phyloP scores from a whole-genome alignment of 257 asterid species.

The Dorcoceras hygrometricum region DNA sequence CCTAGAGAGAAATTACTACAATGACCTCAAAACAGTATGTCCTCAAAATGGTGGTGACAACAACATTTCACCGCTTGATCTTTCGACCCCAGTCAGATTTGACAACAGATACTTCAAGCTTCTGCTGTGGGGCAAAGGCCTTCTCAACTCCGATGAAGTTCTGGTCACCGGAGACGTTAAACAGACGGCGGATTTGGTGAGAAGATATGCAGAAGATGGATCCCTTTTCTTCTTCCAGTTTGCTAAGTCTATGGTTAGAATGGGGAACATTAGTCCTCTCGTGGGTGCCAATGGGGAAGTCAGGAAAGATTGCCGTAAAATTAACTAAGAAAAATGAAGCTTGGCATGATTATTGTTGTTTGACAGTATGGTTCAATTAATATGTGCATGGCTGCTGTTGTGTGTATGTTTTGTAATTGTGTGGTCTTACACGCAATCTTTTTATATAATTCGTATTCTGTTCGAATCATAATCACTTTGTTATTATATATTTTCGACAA shows the following conservation, averaged over 20 bases:
- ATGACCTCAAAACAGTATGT: constrained; percentile 45
- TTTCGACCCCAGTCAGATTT: constrained; percentile 61
- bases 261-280: constrained; percentile 65
- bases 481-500: too few relatives aligned
- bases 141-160: constrained; percentile 65
- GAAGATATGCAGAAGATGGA: constrained; percentile 53
- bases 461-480: neutral
- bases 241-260: constrained; percentile 65
- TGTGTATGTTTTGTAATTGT: neutral
- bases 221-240: constrained; percentile 57
- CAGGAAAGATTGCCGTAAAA: constrained; percentile 56
- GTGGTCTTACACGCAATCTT: neutral
- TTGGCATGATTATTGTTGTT: neutral
- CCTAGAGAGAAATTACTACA: constrained; percentile 50
- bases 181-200: constrained; percentile 45
- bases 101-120: constrained; percentile 75
- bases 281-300: constrained; percentile 55
- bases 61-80: constrained; percentile 62
- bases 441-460: too few relatives aligned
- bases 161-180: constrained; percentile 48
- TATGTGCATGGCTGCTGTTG: neutral
- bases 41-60: constrained; percentile 70
- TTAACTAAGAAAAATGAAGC: constrained; percentile 35
- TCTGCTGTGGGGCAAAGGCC: constrained; percentile 57
- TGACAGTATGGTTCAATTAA: neutral